These are phyloP conservation scores for Physcomitrium patens DNA, from an alignment of 225 moss, liverwort and hornwort genomes.

Conservation along the genomic window DNA sequence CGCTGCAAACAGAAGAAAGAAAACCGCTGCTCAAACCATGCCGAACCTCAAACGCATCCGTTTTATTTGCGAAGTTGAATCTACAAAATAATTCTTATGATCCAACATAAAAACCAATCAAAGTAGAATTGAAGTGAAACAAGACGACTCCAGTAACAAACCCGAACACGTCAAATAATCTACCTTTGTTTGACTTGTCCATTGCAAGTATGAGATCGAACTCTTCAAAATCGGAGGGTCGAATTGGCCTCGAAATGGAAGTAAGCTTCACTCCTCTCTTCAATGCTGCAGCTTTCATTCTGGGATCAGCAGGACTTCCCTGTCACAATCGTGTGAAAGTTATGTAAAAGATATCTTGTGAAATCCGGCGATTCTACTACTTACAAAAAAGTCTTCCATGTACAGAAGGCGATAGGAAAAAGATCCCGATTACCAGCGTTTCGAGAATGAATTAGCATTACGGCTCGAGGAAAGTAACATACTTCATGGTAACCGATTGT, in stretches of 20 bases:
- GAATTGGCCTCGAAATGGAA: conserved; percentile 89
- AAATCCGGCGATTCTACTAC: background rate
- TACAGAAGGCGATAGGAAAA: conserved; percentile 10
- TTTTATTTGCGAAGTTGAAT: conserved; percentile 6
- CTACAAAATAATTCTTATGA: background rate
- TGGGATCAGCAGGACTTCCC: conserved; percentile 91
- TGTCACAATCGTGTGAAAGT: conserved; percentile 35
- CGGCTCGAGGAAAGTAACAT: background rate
- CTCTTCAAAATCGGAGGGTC: conserved; percentile 76
- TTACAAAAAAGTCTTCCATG: background rate
- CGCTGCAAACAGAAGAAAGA: conserved; percentile 35
- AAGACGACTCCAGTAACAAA: background rate
- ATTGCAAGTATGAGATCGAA: conserved; percentile 65
- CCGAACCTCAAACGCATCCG: background rate
- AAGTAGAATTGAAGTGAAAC: conserved; percentile 10
- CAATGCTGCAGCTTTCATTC: conserved; percentile 89
- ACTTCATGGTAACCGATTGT: conserved; percentile 81
- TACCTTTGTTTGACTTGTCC: conserved; percentile 58
- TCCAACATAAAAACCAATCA: background rate
- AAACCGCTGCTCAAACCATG: conserved; percentile 9
- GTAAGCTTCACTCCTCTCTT: conserved; percentile 88
- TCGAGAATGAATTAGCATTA: background rate
- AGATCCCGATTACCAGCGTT: conserved; percentile 8
- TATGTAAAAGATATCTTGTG: background rate
- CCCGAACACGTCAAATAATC: background rate